phyloP scores from a whole-genome alignment of 163 green algal genomes.

The Coccomyxa subellipsoidea region DNA sequence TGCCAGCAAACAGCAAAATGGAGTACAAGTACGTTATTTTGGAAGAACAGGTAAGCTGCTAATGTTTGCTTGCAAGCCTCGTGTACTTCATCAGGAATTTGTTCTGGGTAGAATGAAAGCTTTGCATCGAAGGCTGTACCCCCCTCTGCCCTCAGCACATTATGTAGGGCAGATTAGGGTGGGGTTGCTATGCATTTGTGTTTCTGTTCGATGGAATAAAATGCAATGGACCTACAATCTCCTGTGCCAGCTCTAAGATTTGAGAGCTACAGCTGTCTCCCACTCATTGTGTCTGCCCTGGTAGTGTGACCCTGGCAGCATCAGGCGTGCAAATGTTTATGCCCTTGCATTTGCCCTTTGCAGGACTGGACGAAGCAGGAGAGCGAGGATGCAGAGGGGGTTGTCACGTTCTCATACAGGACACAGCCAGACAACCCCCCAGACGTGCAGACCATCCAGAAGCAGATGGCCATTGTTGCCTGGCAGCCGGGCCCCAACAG shows the following conservation, averaged over 20 bases:
- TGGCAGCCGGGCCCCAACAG: constrained; percentile 91
- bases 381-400: constrained; percentile 77
- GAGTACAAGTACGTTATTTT: constrained; percentile 96
- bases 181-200: too few relatives aligned
- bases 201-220: too few relatives aligned
- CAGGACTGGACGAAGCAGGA: constrained; percentile 89
- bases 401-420: constrained; percentile 79
- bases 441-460: constrained; percentile 78
- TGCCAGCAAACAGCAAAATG: constrained; percentile 71
- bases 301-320: not conserved
- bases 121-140: not conserved
- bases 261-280: too few relatives aligned
- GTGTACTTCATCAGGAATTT: not conserved
- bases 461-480: constrained; percentile 92
- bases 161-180: too few relatives aligned
- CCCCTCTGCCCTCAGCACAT: too few relatives aligned
- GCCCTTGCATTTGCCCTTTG: not conserved
- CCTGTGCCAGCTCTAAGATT: too few relatives aligned
- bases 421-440: constrained; percentile 64
- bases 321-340: not conserved
- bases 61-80: not conserved
- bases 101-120: not conserved
- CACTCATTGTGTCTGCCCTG: too few relatives aligned
- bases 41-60: constrained; percentile 77
- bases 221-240: too few relatives aligned